Evolutionary conservation across 305 asterid genomes (phyloP), one percentile per base, ranked within the genome.

Genomic region (Solanum hybrid): DNA sequence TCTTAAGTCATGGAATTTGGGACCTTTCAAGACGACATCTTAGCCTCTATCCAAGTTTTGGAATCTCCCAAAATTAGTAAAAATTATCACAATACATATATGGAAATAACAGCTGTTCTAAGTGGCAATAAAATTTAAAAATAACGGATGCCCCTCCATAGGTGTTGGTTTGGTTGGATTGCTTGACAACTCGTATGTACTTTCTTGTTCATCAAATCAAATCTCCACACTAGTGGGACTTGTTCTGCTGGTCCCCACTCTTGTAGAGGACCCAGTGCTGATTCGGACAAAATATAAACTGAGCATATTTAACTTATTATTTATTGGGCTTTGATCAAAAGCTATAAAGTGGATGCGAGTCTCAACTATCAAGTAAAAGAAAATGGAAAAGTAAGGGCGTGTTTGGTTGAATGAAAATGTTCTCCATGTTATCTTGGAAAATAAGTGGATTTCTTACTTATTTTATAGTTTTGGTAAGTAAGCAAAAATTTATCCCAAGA

Each of bases 1-100:
- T 85, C 76, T 29, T 85, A 51, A 57, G 42, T 85, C 76, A 57
- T 31, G 88, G 88, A 85, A 85, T 85, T 85, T 85, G 76, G 75
- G 40, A 71, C 73, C 71, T 42, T 46, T 46, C 73, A 46, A 36
- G 29, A 33, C 5, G 76, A 18, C 33, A 6, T 6, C 22, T 31
- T 85, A 57, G 74, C 2, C 46, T 57, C 31, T 85, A 85, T 85
- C 88, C 31, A 11, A 57, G 88, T 84, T 84, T 51, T 20, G 42
- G 31, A 20, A 31, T 31, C 33, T 20, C 22, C 88, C 31, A 11
- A 51, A 85, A 22, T 26, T 83, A 42, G 87, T 31, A 18, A 51
- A 22, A 6, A 46, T 18, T 31, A 29, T 51, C 87, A 46, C 61
- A 20, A 20, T 85, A 85, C 46, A 31, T 20, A 29, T 8, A 46